Evolutionary conservation across 2,329 filamentous ascomycete genomes (phyloP).

Genomic region (Metarhizium anisopliae): DNA sequence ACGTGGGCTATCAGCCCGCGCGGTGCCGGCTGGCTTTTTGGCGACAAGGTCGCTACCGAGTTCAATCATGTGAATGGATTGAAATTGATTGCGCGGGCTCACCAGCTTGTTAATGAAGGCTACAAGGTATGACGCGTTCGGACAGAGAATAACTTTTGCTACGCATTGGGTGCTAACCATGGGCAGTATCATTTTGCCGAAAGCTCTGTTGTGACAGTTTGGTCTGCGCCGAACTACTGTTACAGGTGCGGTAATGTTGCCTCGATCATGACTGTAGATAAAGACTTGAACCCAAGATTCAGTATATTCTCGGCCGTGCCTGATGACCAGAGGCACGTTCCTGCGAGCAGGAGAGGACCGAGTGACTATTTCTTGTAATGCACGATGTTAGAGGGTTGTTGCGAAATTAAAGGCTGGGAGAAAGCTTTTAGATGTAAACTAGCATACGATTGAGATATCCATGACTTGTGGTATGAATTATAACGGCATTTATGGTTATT

Average conservation of each 20-base stretch:
- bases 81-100: conserved; percentile 91
- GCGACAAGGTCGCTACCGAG: conserved; percentile 93
- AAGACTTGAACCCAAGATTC: conserved; percentile 81
- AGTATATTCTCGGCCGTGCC: conserved; percentile 88
- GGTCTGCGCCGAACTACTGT: conserved; percentile 95
- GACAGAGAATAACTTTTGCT: not conserved
- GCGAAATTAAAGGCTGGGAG: conserved; percentile 15
- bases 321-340: conserved; percentile 72
- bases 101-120: conserved; percentile 95
- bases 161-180: conserved; percentile 17
- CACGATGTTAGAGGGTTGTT: conserved; percentile 4
- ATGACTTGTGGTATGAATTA: conserved; percentile 23
- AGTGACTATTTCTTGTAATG: conserved; percentile 61
- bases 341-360: conserved; percentile 58
- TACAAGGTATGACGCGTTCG: conserved; percentile 61
- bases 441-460: conserved; percentile 34
- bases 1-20: conserved; percentile 93
- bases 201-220: conserved; percentile 94
- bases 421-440: conserved; percentile 29
- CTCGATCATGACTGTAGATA: conserved; percentile 87
- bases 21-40: conserved; percentile 96
- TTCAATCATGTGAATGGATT: conserved; percentile 96
- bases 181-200: conserved; percentile 81
- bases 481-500: conserved; percentile 8
- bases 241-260: conserved; percentile 95